These are phyloP conservation scores for Rugosomyces carneus DNA, from an alignment of 1,284 basidiomycete species.

Conservation along the genomic window DNA sequence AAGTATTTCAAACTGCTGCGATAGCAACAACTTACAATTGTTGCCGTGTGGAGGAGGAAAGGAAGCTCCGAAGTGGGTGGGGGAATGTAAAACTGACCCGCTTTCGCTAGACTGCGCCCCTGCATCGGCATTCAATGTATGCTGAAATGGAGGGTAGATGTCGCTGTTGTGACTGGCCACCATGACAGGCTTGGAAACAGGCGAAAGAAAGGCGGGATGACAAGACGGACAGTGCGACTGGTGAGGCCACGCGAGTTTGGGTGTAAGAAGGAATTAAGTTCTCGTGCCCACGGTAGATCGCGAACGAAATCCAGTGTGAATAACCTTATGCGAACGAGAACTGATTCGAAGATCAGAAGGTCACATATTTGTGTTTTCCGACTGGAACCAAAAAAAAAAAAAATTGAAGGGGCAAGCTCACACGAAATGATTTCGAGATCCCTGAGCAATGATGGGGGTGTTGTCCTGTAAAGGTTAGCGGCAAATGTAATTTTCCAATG, in stretches of 20 bases:
- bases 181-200: slow-evolving; percentile 31
- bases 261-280: slow-evolving; percentile 26
- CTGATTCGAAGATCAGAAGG: slow-evolving; percentile 30
- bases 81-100: slow-evolving; percentile 65
- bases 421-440: slow-evolving; percentile 6
- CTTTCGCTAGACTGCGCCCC: slow-evolving; percentile 65
- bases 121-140: slow-evolving; percentile 48
- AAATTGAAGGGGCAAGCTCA: slow-evolving; percentile 6
- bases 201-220: slow-evolving; percentile 16
- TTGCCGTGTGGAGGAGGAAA: slow-evolving; percentile 41
- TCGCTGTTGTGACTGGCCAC: slow-evolving; percentile 47
- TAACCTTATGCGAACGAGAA: slow-evolving; percentile 25
- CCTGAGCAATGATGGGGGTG: slow-evolving; percentile 4
- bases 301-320: slow-evolving; percentile 21
- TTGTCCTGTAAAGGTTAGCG: background rate
- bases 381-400: slow-evolving; percentile 6
- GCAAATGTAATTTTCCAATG: background rate
- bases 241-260: slow-evolving; percentile 29
- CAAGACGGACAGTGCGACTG: slow-evolving; percentile 13
- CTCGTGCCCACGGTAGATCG: slow-evolving; percentile 28
- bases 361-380: slow-evolving; percentile 17
- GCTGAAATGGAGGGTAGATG: slow-evolving; percentile 50
- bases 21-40: slow-evolving; percentile 42
- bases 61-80: slow-evolving; percentile 45
- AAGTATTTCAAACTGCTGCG: slow-evolving; percentile 32